A percentile compares a stretch with the other conserved stretches of the same genome.
phyloP scores from a whole-genome alignment of 768 basidiomycete genomes.

The Leccinum arenicola region DNA sequence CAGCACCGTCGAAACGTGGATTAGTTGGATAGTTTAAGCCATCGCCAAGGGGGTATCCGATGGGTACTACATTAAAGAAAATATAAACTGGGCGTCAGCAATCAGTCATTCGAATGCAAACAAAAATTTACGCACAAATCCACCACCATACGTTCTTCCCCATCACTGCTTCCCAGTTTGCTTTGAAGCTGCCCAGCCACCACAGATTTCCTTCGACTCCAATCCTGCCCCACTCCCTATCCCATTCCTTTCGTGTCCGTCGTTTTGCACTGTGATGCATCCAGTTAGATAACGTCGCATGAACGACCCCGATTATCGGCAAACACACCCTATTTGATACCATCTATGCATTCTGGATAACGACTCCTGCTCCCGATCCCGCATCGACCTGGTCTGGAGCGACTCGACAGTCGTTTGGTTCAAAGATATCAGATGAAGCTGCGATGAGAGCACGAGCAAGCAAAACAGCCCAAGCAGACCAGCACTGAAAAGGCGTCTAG shows the following conservation, averaged over 20 bases:
- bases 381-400: conserved; percentile 54
- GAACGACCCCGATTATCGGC: too few relatives aligned
- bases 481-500: conserved; percentile 40
- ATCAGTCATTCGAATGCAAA: neutral
- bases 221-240: conserved; percentile 78
- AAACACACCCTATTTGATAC: conserved; percentile 54
- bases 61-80: conserved; percentile 35
- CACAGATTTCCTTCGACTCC: conserved; percentile 81
- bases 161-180: conserved; percentile 84
- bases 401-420: conserved; percentile 83
- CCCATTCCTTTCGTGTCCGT: conserved; percentile 51
- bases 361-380: conserved; percentile 56
- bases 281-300: conserved; percentile 1
- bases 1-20: conserved; percentile 69
- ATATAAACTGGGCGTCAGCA: conserved; percentile 4
- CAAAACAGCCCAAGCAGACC: conserved; percentile 77
- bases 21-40: conserved; percentile 66
- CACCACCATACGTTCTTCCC: conserved; percentile 65
- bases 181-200: conserved; percentile 65
- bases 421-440: conserved; percentile 55
- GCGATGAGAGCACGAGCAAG: conserved; percentile 49
- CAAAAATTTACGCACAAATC: conserved; percentile 60
- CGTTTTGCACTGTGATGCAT: conserved; percentile 46
- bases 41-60: conserved; percentile 54
- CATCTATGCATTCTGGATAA: conserved; percentile 52